These are phyloP conservation scores for Phyllosticta paracitricarpa DNA, from an alignment of 2,329 filamentous ascomycete species.

Conservation along the genomic window DNA sequence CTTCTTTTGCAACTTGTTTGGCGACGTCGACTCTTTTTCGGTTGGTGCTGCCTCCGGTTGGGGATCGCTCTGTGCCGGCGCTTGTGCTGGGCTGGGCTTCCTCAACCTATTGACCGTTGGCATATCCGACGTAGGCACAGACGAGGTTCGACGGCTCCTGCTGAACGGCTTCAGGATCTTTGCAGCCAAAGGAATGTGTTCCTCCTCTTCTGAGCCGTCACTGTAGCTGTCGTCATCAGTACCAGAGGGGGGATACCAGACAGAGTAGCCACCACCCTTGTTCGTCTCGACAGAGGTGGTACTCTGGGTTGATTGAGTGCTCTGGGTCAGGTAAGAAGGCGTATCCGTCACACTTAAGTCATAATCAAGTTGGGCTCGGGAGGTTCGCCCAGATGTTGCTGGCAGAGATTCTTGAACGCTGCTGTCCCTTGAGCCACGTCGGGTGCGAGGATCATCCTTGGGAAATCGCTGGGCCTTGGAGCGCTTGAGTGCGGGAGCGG, in stretches of 20 bases:
- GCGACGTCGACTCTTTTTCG: conserved; percentile 14
- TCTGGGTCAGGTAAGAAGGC: conserved; percentile 17
- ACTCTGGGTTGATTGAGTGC: conserved; percentile 11
- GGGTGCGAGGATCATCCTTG: conserved; percentile 19
- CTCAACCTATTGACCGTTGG: conserved; percentile 36
- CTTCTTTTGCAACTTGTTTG: conserved; percentile 22
- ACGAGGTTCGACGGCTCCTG: conserved; percentile 32
- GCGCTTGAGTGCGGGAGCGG: conserved; percentile 25
- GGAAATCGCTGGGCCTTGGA: conserved; percentile 30
- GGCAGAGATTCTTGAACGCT: conserved; percentile 10
- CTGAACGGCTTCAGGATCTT: not conserved
- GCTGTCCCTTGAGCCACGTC: conserved; percentile 25
- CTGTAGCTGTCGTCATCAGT: conserved; percentile 14
- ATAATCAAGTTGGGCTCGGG: not conserved
- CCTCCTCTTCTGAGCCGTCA: conserved; percentile 15
- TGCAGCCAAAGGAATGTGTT: not conserved
- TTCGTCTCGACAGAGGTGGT: conserved; percentile 11
- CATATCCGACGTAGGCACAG: conserved; percentile 36
- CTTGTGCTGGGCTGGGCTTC: conserved; percentile 31
- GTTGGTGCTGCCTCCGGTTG: not conserved
- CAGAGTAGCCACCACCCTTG: conserved; percentile 34
- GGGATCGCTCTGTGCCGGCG: conserved; percentile 16
- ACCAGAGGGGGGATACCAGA: conserved; percentile 39
- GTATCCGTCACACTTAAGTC: conserved; percentile 2
- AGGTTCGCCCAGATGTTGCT: not conserved